Evolutionary conservation across 2,329 filamentous ascomycete genomes (phyloP), one percentile per base, ranked within the genome.

Genomic region (Ceratocystis alfenasii): DNA sequence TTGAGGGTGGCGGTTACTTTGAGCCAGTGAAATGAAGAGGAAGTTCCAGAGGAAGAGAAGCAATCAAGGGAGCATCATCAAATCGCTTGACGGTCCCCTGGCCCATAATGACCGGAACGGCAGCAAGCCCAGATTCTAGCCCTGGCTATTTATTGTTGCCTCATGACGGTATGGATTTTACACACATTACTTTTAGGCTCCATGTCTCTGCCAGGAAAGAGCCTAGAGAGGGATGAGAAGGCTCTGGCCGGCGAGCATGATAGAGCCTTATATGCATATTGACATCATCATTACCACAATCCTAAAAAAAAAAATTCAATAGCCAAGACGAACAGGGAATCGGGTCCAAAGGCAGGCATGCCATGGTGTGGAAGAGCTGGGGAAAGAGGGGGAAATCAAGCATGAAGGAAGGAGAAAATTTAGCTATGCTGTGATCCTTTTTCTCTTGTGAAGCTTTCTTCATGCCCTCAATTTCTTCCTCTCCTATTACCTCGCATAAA

Each of bases 251-350:
- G 22, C 1, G 10, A 33, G 25, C 53, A 57, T 22, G 53, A 28
- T 22, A 28, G 22, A 57, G 53, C 22, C 53, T 57, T 57, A 57
- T 57, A 57, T 57, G 53, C 53, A 57, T 22, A 17, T 2, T 57
- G 53, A 57, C 53, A 57, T 57, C 53, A 57, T 57, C 25, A 28
- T 12, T 50, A 12, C 53, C 30, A 12, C 53, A 57, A 57, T 15
- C 7, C 22, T 12, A 22, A 28, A 50, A 22, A 50, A 12, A 30
- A 57, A 22, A 17, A 22, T 22, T 55, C 25, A 8, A 20, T 7
- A 4, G 10, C n/a, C 17, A n/a, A 22, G 15, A n/a, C 3, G 6
- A 28, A 57, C 8, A 30, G 12, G 22, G 22, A 28, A 28, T 22
- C 22, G 4, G 25, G 8, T 12, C 22, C 15, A 25, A 12, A 12